Base-by-base conservation (phyloP, 2,329 filamentous ascomycete species). In the Daldinia eschscholtzii region DNA sequence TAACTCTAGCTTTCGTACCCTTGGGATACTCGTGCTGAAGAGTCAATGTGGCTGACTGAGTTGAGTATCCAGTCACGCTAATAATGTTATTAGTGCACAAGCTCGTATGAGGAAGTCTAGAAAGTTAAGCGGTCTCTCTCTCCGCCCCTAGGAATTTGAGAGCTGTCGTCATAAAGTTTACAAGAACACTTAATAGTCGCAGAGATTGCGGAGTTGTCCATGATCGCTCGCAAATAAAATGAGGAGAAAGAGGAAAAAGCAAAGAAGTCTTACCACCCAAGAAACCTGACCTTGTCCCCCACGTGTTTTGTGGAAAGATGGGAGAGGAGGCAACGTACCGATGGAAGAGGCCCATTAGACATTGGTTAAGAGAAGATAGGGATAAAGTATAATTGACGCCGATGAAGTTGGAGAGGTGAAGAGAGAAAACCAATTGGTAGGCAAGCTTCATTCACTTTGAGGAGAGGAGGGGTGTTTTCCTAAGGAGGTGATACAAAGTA, bases 241-340 rank as follows among this genome's bases (percentile, higher is more conserved):
- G 56, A 59, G 37, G 44, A 28, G 52, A 61, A 42, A 15, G 33
- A 44, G 26, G 23, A 42, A 37, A 52, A 39, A 33, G 39, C 20
- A 18, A 57, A 58, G 33, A 50, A 42, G 56, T 81, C 89, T 82
- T 86, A 97, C 95, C 94, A 98, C 80, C 93, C 94, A 57, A 98
- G 81, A 79, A 98, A 97, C 68, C 95, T 91, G 68, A 98, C 91
- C 82, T 98, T 98, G n/a, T 89, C 87, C 44, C 88, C 87, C 13
- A 82, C 71, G n/a, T 82, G 76, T 56, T 83, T 82, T 57, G 77
- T 76, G 3, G 86, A 82, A 13, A 94, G 81, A 64, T 87, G 83
- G 13, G 87, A 88, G 61, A 95, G 83, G 67, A 93, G 88, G 67
- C 90, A 88, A 44, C 90, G 83, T 65, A 81, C 84, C 23, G 90